Base-by-base conservation (phyloP, 2,329 filamentous ascomycete species). In the Diaporthe batatas region DNA sequence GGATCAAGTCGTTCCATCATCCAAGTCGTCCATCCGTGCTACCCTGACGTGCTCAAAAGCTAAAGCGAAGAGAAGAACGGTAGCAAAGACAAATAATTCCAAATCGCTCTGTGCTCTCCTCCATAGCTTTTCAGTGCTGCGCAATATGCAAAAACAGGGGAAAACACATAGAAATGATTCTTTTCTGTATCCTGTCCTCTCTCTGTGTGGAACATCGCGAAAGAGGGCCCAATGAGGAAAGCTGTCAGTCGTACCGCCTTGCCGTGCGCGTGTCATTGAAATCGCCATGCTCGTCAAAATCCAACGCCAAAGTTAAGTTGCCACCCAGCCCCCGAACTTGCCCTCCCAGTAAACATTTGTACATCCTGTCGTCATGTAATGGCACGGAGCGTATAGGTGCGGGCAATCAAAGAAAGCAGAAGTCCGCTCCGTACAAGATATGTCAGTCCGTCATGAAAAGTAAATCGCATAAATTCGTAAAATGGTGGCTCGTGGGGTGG, bases 171-270 rank as follows among this genome's bases (percentile, higher is more conserved):
- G 44, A 34, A 29, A 23, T 2, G 3, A 39, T 51, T 57, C 59
- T 73, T 72, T 72, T 73, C 69, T 73, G 62, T 72, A 72, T 72
- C 53, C 55, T 58, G 53, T 54, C 54, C 49, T 39, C 55, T 53
- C 69, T 53, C 67, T 62, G n/a, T n/a, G 57, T 55, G 39, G 25
- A 42, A 68, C 23, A 44, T 44, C 16, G 21, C 53, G 49, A 25
- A 51, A 42, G 44, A 64, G 36, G 57, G 44, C 23, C 16, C 47
- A 34, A 21, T 71, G 18, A 5, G 34, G 42, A 11, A 25, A 53
- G 65, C 32, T 34, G 23, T 44, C 29, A 39, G 59, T 54, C 68
- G 39, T 25, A 32, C 32, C 39, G 25, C 47, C 62, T 18, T 34
- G 8, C 29, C 7, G 32, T 8, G 14, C n/a, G 47, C 47, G 14